Conservation (phyloP, 345 rosid species). For the Passiflora organensis region DNA sequence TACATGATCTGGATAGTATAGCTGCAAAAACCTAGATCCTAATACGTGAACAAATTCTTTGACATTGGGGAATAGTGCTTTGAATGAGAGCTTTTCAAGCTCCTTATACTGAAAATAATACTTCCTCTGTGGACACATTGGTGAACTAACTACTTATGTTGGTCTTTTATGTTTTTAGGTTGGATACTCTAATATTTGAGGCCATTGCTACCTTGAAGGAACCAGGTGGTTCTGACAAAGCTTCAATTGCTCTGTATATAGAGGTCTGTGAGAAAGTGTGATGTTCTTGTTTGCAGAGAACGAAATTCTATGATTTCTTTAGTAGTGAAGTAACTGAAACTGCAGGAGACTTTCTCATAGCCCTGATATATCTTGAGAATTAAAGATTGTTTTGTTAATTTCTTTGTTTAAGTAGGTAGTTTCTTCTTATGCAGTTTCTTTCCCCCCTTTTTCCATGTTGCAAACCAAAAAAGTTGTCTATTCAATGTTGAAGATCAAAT, state of each 20-base stretch:
- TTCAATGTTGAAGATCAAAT: not conserved
- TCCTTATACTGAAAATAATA: too few species aligned
- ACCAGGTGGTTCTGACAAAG: slow-evolving; percentile 73
- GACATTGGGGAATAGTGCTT: too few species aligned
- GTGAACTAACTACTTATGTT: not conserved
- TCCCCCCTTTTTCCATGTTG: not conserved
- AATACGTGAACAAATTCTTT: too few species aligned
- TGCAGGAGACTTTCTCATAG: slow-evolving; percentile 3
- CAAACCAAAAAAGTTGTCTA: slow-evolving; percentile 1
- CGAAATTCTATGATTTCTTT: not conserved
- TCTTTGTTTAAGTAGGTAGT: not conserved
- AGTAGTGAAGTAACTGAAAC: not conserved
- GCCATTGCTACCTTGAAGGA: slow-evolving; percentile 79
- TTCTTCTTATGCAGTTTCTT: not conserved
- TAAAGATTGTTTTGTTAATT: not conserved
- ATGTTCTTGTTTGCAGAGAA: too few species aligned
- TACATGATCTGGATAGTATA: too few species aligned
- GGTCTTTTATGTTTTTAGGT: slow-evolving; percentile 40
- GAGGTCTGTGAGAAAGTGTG: slow-evolving; percentile 43
- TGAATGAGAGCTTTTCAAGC: too few species aligned
- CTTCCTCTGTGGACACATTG: too few species aligned
- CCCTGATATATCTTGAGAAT: too few species aligned
- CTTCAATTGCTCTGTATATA: slow-evolving; percentile 67
- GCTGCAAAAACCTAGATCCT: too few species aligned
- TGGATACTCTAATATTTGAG: slow-evolving; percentile 74